These are phyloP conservation scores for Sporothrix sp. DNA, from an alignment of 2,329 filamentous ascomycete species.

Conservation along the genomic window DNA sequence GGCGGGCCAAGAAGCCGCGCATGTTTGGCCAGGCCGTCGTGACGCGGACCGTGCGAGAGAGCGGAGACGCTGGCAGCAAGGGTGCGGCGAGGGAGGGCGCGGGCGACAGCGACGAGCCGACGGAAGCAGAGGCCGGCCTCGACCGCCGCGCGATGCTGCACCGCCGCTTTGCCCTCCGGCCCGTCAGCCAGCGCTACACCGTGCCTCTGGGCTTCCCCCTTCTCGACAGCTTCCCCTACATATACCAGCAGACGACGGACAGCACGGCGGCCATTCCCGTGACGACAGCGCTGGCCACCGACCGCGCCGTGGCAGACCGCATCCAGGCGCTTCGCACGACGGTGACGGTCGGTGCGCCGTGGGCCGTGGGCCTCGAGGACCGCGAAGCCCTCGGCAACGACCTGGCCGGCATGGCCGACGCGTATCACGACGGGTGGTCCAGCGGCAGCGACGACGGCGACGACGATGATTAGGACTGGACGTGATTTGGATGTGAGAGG, in stretches of 20 bases:
- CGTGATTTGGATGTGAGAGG: background rate
- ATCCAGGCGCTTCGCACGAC: conserved; percentile 57
- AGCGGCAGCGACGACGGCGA: conserved; percentile 65
- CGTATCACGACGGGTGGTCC: conserved; percentile 81
- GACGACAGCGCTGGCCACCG: conserved; percentile 58
- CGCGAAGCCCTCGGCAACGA: conserved; percentile 75
- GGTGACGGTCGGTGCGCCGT: conserved; percentile 38
- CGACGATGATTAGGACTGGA: conserved; percentile 33
- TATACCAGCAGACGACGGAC: conserved; percentile 46
- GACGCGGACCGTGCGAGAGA: conserved; percentile 23
- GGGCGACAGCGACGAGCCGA: background rate
- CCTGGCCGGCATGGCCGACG: conserved; percentile 72
- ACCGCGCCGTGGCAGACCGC: conserved; percentile 59
- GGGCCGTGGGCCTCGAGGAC: conserved; percentile 62
- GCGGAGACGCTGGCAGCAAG: conserved; percentile 18
- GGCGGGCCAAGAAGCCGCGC: conserved; percentile 21
- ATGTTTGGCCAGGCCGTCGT: conserved; percentile 36
- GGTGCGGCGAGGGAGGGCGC: background rate
- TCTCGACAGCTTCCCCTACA: conserved; percentile 72
- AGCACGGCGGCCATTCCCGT: conserved; percentile 35
- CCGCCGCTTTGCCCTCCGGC: conserved; percentile 21
- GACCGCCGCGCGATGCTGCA: conserved; percentile 18
- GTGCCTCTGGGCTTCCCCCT: conserved; percentile 58
- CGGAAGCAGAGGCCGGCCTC: background rate
- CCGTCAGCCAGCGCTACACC: conserved; percentile 29